These are phyloP conservation scores for Fistulinella staudtii DNA, from an alignment of 1,284 basidiomycete genomes.

Conservation along the genomic window DNA sequence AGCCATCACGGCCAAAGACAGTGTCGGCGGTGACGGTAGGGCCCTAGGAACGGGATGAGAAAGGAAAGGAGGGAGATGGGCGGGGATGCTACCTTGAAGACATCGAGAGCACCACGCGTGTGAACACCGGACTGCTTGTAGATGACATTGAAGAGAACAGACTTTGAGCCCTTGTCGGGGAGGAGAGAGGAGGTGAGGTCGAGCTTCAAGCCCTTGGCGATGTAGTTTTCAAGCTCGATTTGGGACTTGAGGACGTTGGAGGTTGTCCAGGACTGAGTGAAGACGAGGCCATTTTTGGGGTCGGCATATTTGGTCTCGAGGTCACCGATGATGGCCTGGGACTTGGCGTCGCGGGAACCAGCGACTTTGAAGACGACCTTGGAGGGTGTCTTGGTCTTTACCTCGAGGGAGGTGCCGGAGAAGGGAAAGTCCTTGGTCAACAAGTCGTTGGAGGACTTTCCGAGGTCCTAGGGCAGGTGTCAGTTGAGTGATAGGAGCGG, in stretches of 20 bases:
- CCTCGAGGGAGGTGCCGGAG: slow-evolving; percentile 75
- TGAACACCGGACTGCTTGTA: slow-evolving; percentile 98
- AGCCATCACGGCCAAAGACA: slow-evolving; percentile 94
- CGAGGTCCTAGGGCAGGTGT: slow-evolving; percentile 67
- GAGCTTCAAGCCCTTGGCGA: slow-evolving; percentile 97
- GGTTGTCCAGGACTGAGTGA: slow-evolving; percentile 96
- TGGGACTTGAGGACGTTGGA: slow-evolving; percentile 87
- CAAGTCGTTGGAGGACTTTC: slow-evolving; percentile 96
- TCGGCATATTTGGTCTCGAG: slow-evolving; percentile 90
- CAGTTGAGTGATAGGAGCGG: fast-evolving
- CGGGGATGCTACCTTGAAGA: slow-evolving; percentile 99
- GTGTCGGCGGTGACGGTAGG: slow-evolving; percentile 96
- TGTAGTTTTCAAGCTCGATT: slow-evolving; percentile 96
- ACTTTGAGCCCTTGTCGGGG: slow-evolving; percentile 84
- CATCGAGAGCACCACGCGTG: slow-evolving; percentile 87
- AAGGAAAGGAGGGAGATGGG: slow-evolving; percentile 17
- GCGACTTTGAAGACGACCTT: slow-evolving; percentile 86
- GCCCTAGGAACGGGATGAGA: slow-evolving; percentile 51
- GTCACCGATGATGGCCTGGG: slow-evolving; percentile 74
- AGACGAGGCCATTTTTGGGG: slow-evolving; percentile 83
- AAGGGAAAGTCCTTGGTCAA: slow-evolving; percentile 93
- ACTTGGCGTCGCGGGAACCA: slow-evolving; percentile 73
- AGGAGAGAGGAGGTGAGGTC: slow-evolving; percentile 84
- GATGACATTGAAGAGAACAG: slow-evolving; percentile 76
- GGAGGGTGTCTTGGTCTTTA: slow-evolving; percentile 94